Evolutionary conservation across 352 stramenopile genomes (phyloP).

Genomic region (Aphanomyces euteiches): DNA sequence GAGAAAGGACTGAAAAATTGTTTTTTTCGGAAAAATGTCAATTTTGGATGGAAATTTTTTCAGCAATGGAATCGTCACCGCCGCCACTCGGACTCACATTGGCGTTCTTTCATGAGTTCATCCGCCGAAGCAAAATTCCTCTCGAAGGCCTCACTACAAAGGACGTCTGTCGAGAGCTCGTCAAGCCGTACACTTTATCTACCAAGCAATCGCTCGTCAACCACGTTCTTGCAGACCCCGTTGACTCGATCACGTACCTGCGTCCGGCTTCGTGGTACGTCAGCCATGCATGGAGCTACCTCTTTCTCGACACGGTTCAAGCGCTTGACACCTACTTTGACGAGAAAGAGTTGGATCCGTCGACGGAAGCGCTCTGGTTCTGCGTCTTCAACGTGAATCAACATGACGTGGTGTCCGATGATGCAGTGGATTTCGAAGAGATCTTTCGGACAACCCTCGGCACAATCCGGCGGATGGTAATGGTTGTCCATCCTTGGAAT

Average conservation of each 20-base stretch:
- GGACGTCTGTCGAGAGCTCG: slow-evolving; percentile 8
- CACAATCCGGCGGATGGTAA: slow-evolving; percentile 1
- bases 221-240: not conserved
- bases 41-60: no score
- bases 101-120: slow-evolving; percentile 13
- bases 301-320: slow-evolving; percentile 18
- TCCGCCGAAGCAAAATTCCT: not conserved
- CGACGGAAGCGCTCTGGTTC: slow-evolving; percentile 6
- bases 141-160: slow-evolving; percentile 9
- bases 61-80: no score
- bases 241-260: not conserved
- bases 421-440: not conserved
- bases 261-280: slow-evolving; percentile 15
- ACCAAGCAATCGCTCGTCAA: slow-evolving; percentile 12
- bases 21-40: no score
- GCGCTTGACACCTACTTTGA: slow-evolving; percentile 7
- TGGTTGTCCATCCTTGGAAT: slow-evolving; percentile 24
- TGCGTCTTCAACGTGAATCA: slow-evolving; percentile 26
- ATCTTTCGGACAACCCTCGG: slow-evolving; percentile 10
- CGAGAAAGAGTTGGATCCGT: not conserved
- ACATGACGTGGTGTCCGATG: not conserved
- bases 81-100: slow-evolving; percentile 1
- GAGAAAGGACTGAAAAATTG: no score
- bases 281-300: slow-evolving; percentile 22
- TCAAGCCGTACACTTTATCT: not conserved